Conservation (phyloP, 1,284 basidiomycete genomes). For the Schizopora paradoxa region DNA sequence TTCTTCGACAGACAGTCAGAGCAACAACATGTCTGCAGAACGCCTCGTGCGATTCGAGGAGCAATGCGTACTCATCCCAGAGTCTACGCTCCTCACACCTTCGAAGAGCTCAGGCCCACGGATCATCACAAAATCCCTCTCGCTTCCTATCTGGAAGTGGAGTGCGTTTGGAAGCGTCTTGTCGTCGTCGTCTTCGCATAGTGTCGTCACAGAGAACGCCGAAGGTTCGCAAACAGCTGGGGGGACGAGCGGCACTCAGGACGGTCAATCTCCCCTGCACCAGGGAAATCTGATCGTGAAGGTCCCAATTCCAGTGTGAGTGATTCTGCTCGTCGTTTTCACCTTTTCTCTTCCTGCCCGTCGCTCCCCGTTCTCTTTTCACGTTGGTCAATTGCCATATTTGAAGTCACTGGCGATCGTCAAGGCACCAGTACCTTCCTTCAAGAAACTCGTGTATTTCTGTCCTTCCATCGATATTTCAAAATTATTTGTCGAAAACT, state of each 20-base stretch:
- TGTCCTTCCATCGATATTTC: not conserved
- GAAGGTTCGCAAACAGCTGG: not conserved
- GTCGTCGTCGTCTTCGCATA: not conserved
- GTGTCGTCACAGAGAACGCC: too few relatives aligned
- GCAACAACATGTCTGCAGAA: too few relatives aligned
- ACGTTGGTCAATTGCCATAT: not conserved
- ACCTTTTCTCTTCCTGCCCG: not conserved
- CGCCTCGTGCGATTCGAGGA: constrained; percentile 16
- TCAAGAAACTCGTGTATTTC: not conserved
- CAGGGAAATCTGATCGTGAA: constrained; percentile 4
- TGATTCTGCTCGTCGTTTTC: constrained; percentile 1
- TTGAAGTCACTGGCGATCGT: not conserved
- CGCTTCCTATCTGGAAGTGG: constrained; percentile 5
- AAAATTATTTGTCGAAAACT: not conserved
- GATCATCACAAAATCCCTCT: constrained; percentile 8
- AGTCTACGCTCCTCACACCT: not conserved
- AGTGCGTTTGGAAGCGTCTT: constrained; percentile 2
- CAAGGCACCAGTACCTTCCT: not conserved
- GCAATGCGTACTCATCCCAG: constrained; percentile 15
- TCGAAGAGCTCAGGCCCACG: constrained; percentile 1
- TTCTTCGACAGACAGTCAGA: too few relatives aligned
- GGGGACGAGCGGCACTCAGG: constrained; percentile 3
- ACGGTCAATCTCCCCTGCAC: not conserved
- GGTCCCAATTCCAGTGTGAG: constrained; percentile 17
- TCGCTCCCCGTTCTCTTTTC: not conserved